Evolutionary conservation across 139 green algal genomes (phyloP), one percentile per base, ranked within the genome.

Genomic region (Diplosphaera chodatii): DNA sequence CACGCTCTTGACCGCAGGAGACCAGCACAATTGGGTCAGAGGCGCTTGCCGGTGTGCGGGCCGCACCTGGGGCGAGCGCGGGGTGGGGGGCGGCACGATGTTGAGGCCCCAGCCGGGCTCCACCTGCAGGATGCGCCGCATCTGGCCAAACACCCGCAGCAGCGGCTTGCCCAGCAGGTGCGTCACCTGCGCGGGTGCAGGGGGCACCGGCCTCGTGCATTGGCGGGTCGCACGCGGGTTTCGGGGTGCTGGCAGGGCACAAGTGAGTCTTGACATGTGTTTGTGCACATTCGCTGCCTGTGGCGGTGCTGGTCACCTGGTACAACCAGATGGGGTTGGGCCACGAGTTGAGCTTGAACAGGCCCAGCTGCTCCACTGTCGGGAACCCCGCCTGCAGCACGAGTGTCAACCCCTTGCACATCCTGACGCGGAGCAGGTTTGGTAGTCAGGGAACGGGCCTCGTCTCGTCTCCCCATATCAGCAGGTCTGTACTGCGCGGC

Each of bases 311-410:
- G 37, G 10, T 48, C 37, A 82, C 77, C 70, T 89, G 75, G 64
- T 92, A 94, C 25, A 94, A 70, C 77, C 80, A 92, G 2, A 86
- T 74, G 4, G 85, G 85, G 2, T 37, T 55, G 21, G 70, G 74
- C 69, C 69, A 83, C 33, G 37, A 59, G 18, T 80, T 64, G 32
- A 92, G 64, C 69, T 82, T 78, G 73, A 79, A 94, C 59, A 86
- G 74, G 21, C 90, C 90, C 69, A 91, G 63, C 71, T 90, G 84
- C 63, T 88, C 79, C 33, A 96, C 78, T n/a, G 88, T 82, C 0
- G 90, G 90, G 76, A 92, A 95, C 40, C 78, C 80, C 23, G 85
- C 87, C 0, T 64, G 48, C 48, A 25, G 48, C n/a, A n/a, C n/a
- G n/a, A n/a, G n/a, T n/a, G n/a, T n/a, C n/a, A n/a, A n/a, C n/a